Percentiles rank a stretch among this genome's conserved stretches.
Conservation (phyloP, 108 stramenopile species). For the Stephanodiscus triporus region DNA sequence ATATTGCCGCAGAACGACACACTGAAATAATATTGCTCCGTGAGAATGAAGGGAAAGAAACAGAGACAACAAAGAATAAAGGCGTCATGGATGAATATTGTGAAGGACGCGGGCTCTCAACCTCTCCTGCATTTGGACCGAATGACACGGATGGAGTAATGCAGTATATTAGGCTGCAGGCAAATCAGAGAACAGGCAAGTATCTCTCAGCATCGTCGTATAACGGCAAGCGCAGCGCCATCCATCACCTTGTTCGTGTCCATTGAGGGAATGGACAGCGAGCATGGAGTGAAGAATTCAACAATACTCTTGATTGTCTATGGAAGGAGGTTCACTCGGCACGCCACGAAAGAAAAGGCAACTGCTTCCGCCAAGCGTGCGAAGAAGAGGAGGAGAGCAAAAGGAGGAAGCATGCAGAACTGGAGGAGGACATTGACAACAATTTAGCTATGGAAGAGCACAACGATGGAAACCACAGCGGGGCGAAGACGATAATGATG, state of each 20-base stretch:
- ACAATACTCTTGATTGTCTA: neutral
- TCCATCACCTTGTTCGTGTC: neutral
- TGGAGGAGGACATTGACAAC: neutral
- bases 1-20: neutral
- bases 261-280: slow-evolving; percentile 1
- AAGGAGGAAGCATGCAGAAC: neutral
- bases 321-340: neutral
- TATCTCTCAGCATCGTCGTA: slow-evolving; percentile 3
- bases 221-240: neutral
- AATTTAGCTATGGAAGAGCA: neutral
- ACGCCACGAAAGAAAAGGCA: neutral
- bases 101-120: neutral
- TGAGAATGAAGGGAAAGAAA: neutral
- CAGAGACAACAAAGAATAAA: neutral
- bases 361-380: neutral
- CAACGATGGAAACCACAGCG: slow-evolving; percentile 1
- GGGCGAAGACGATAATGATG: slow-evolving; percentile 15
- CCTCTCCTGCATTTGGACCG: neutral
- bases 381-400: neutral
- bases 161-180: neutral
- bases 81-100: neutral
- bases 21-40: neutral
- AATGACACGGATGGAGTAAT: slow-evolving; percentile 6
- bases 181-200: neutral
- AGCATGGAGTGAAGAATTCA: slow-evolving; percentile 3